These are phyloP conservation scores for Phytophthora macrochlamydospora DNA, from an alignment of 352 stramenopile species.

Conservation along the genomic window DNA sequence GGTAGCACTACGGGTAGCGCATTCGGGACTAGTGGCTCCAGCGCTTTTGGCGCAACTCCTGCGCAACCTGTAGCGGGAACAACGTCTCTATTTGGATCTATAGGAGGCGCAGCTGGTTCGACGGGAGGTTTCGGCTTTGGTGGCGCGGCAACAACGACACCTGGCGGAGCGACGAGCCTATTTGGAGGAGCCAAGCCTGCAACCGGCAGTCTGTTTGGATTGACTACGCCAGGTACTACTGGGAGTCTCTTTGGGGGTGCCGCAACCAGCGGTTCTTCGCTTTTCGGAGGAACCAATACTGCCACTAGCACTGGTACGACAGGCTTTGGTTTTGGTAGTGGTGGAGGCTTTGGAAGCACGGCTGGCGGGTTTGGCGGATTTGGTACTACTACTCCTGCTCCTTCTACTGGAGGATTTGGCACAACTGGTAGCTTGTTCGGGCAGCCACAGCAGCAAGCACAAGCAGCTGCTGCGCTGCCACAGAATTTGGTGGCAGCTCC, in stretches of 20 bases:
- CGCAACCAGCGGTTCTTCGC: slow-evolving; percentile 37
- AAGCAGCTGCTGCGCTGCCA: slow-evolving; percentile 34
- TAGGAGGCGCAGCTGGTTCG: slow-evolving; percentile 24
- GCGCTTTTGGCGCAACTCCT: slow-evolving; percentile 42
- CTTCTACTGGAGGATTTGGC: slow-evolving; percentile 36
- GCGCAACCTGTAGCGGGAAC: slow-evolving; percentile 36
- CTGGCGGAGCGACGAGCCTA: slow-evolving; percentile 35
- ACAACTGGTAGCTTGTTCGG: slow-evolving; percentile 41
- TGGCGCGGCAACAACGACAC: slow-evolving; percentile 26
- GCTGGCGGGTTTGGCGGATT: slow-evolving; percentile 56
- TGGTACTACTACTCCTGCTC: slow-evolving; percentile 32
- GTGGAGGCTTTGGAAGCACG: slow-evolving; percentile 41
- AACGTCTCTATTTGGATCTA: slow-evolving; percentile 52
- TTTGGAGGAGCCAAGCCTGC: slow-evolving; percentile 50
- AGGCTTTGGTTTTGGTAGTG: slow-evolving; percentile 48
- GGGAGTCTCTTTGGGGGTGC: slow-evolving; percentile 39
- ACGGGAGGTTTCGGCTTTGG: slow-evolving; percentile 54
- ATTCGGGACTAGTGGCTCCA: slow-evolving; percentile 39
- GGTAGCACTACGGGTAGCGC: slow-evolving; percentile 33
- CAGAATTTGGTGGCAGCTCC: slow-evolving; percentile 60
- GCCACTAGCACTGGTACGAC: slow-evolving; percentile 34
- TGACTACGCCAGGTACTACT: slow-evolving; percentile 29
- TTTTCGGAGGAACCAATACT: slow-evolving; percentile 41
- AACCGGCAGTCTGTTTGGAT: slow-evolving; percentile 42
- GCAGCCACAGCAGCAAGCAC: slow-evolving; percentile 37